Percentiles rank a stretch among this genome's conserved stretches.
Evolutionary conservation across 1,284 basidiomycete species (phyloP).

Genomic region (Xerocomus amazonicus): DNA sequence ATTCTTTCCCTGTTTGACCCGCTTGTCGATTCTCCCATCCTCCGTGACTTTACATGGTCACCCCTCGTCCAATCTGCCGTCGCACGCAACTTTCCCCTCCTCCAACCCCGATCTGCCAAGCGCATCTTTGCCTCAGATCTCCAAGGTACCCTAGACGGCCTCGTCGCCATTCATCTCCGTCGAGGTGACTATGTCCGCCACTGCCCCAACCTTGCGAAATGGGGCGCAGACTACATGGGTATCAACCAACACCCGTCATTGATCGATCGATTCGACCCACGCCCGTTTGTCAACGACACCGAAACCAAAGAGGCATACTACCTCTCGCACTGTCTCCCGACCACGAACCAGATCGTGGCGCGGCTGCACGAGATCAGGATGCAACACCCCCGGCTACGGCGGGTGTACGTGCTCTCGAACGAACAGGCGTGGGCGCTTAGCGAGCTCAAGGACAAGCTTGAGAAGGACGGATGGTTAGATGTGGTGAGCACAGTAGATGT

Average conservation of each 20-base stretch:
- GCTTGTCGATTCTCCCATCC: slow-evolving; percentile 48
- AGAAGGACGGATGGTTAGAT: slow-evolving; percentile 48
- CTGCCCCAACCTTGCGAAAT: slow-evolving; percentile 52
- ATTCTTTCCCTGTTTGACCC: slow-evolving; percentile 46
- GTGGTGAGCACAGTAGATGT: slow-evolving; percentile 44
- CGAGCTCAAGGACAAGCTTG: slow-evolving; percentile 43
- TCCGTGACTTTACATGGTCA: slow-evolving; percentile 56
- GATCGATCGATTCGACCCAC: slow-evolving; percentile 47
- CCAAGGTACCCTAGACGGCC: slow-evolving; percentile 37
- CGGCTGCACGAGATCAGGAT: slow-evolving; percentile 39
- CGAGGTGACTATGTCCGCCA: slow-evolving; percentile 64
- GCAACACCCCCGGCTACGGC: slow-evolving; percentile 29
- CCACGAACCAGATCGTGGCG: slow-evolving; percentile 48
- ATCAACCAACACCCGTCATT: slow-evolving; percentile 53
- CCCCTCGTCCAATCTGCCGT: slow-evolving; percentile 53
- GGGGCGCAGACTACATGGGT: slow-evolving; percentile 51
- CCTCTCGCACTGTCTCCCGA: slow-evolving; percentile 55
- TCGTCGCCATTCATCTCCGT: slow-evolving; percentile 64
- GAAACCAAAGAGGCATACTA: slow-evolving; percentile 35
- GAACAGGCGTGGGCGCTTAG: slow-evolving; percentile 51
- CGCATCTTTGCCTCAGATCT: slow-evolving; percentile 16
- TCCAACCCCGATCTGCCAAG: slow-evolving; percentile 34
- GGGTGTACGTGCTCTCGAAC: slow-evolving; percentile 57
- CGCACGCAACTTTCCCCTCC: slow-evolving; percentile 46
- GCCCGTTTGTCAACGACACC: slow-evolving; percentile 16